phyloP scores from a whole-genome alignment of 2,329 filamentous ascomycete species.

The Elsinoe fawcettii region DNA sequence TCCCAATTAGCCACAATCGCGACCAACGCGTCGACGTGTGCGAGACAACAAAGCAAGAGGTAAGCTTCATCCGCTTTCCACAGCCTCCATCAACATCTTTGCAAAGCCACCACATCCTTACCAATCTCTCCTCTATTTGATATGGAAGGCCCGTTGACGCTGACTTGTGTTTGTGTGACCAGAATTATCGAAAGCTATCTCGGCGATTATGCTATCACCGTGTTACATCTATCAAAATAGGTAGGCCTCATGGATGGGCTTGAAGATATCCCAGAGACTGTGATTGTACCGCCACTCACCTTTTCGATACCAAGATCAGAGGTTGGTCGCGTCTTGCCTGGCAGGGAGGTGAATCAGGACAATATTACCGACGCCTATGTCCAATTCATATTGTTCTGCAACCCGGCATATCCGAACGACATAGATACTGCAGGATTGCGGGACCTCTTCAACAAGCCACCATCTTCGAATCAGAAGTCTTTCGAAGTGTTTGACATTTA shows the following conservation, averaged over 20 bases:
- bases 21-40: neutral
- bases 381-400: constrained; percentile 81
- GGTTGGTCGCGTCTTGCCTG: constrained; percentile 53
- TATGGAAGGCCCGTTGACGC: neutral
- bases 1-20: neutral
- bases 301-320: constrained; percentile 21
- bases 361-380: constrained; percentile 78
- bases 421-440: constrained; percentile 63
- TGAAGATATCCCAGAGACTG: neutral
- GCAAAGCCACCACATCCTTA: neutral
- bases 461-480: constrained; percentile 78
- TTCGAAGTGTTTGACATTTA: constrained; percentile 74
- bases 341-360: constrained; percentile 57
- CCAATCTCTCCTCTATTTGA: neutral
- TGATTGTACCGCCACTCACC: neutral
- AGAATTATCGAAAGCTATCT: neutral
- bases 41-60: neutral
- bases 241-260: constrained; percentile 6
- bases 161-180: neutral
- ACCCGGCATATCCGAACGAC: constrained; percentile 66
- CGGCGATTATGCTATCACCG: too few relatives aligned
- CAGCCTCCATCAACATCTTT: neutral
- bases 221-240: neutral
- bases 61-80: neutral
- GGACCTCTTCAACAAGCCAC: constrained; percentile 69